Percentiles rank a stretch among this genome's conserved stretches.
phyloP scores from a whole-genome alignment of 2,329 filamentous ascomycete genomes.

The Elsinoe ampelina region DNA sequence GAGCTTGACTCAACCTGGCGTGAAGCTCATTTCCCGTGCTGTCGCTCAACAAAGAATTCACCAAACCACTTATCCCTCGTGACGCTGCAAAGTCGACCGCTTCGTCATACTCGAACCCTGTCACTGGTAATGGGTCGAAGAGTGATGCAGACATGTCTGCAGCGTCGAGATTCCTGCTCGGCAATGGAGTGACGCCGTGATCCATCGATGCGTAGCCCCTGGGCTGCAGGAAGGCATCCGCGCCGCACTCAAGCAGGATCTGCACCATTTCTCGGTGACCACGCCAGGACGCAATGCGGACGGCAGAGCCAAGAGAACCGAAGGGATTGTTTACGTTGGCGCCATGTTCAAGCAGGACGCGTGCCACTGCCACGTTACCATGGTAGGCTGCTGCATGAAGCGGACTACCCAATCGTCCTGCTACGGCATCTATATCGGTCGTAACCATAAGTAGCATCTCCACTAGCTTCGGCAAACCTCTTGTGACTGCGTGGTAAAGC shows the following conservation, averaged over 20 bases:
- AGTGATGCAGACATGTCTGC: too few species aligned
- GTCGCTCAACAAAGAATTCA: background rate
- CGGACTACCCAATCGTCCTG: background rate
- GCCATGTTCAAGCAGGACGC: constrained; percentile 14
- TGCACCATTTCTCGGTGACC: constrained; percentile 14
- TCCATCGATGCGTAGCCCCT: too few species aligned
- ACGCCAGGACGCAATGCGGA: constrained; percentile 7
- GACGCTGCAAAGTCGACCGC: background rate
- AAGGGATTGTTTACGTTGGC: constrained; percentile 10
- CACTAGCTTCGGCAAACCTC: too few species aligned
- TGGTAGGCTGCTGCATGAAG: constrained; percentile 5
- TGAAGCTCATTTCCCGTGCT: background rate
- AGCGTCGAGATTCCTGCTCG: too few species aligned
- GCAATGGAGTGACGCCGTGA: too few species aligned
- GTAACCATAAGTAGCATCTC: too few species aligned
- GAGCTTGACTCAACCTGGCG: too few species aligned
- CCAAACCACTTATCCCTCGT: background rate
- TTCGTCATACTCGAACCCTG: background rate
- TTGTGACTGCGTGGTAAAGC: too few species aligned
- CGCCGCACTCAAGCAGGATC: constrained; percentile 17
- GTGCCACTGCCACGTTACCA: constrained; percentile 6
- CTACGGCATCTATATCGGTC: too few species aligned
- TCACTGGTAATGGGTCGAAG: too few species aligned
- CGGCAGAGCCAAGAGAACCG: too few species aligned
- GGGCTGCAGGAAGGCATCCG: background rate